Evolutionary conservation across 2,329 filamentous ascomycete species (phyloP).

Genomic region (Microsporum ferrugineum): DNA sequence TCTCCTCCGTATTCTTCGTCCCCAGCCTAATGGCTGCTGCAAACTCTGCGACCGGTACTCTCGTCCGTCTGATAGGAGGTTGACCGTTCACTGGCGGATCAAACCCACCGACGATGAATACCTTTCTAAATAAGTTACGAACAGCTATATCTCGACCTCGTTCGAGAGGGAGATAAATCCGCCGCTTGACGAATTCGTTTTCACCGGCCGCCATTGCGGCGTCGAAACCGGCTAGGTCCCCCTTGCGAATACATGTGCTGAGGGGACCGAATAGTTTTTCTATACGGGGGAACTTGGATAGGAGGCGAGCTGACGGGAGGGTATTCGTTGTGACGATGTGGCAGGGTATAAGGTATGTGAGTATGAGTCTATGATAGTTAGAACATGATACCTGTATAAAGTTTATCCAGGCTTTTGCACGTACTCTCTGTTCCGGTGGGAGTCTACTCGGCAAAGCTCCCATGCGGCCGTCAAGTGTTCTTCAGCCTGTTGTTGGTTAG

Average conservation of each 20-base stretch:
- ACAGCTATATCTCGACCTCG: slow-evolving; percentile 82
- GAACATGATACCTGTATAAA: neutral
- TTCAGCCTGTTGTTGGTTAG: slow-evolving; percentile 50
- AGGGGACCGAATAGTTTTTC: slow-evolving; percentile 69
- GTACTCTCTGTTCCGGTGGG: slow-evolving; percentile 69
- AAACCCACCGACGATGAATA: slow-evolving; percentile 74
- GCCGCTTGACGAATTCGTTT: slow-evolving; percentile 82
- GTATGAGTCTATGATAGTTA: slow-evolving; percentile 54
- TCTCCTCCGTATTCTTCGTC: slow-evolving; percentile 39
- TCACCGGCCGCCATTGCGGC: slow-evolving; percentile 67
- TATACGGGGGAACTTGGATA: slow-evolving; percentile 64
- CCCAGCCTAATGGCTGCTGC: slow-evolving; percentile 69
- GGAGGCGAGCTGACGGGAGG: slow-evolving; percentile 60
- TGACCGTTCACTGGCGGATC: slow-evolving; percentile 63
- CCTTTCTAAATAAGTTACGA: slow-evolving; percentile 82
- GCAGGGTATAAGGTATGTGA: slow-evolving; percentile 90
- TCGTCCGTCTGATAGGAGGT: slow-evolving; percentile 51
- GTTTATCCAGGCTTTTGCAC: slow-evolving; percentile 20
- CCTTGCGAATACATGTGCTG: slow-evolving; percentile 64
- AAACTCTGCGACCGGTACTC: slow-evolving; percentile 75
- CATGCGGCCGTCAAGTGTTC: slow-evolving; percentile 69
- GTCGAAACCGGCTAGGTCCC: slow-evolving; percentile 76
- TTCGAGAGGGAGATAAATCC: slow-evolving; percentile 91
- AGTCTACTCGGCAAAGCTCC: slow-evolving; percentile 63
- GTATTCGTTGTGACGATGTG: slow-evolving; percentile 79